These are phyloP conservation scores for Aegilops umbellulata DNA, from an alignment of 176 grass and related monocot genomes.

Conservation along the genomic window DNA sequence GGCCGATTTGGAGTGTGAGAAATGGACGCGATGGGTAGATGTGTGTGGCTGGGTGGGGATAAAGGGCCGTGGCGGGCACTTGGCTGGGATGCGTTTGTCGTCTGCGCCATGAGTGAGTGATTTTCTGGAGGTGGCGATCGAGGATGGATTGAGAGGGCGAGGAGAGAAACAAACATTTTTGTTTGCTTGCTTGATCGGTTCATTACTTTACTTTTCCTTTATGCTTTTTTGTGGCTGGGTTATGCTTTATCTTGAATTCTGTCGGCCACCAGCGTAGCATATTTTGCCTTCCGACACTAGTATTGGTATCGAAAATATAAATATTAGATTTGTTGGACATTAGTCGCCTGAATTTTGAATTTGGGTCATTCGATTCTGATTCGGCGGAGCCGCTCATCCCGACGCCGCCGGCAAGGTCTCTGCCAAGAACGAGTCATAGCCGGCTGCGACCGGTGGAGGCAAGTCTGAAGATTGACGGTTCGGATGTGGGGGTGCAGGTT, in stretches of 20 bases:
- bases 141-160: slow-evolving; percentile 9
- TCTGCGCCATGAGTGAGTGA: slow-evolving; percentile 4
- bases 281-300: neutral
- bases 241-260: neutral
- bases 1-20: slow-evolving; percentile 1
- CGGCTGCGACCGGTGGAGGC: no score
- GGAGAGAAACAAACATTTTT: neutral
- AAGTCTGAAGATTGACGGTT: no score
- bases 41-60: slow-evolving; percentile 32
- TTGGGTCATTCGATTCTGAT: no score
- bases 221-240: neutral
- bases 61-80: slow-evolving; percentile 14
- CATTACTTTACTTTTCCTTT: neutral
- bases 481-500: no score
- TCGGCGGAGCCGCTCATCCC: no score
- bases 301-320: no score
- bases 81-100: slow-evolving; percentile 38
- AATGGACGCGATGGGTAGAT: neutral
- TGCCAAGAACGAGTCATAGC: no score
- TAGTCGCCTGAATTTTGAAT: no score
- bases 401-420: no score
- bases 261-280: neutral
- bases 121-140: slow-evolving; percentile 3
- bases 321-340: no score
- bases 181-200: slow-evolving; percentile 15